These are phyloP conservation scores for Atalantia buxifolia DNA, from an alignment of 345 rosid genomes.

Conservation along the genomic window DNA sequence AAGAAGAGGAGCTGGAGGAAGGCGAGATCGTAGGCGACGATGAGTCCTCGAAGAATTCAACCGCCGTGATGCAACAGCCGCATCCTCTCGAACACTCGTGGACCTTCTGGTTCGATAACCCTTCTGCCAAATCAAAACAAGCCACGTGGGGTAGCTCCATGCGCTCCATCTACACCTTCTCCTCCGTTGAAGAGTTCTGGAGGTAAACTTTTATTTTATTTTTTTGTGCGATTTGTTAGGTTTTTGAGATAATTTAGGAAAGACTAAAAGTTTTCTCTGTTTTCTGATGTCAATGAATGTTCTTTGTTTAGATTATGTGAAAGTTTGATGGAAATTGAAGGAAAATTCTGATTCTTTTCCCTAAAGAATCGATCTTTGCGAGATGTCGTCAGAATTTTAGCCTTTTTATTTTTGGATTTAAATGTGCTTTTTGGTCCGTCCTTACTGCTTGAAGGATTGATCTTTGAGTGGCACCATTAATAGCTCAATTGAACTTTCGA, in stretches of 20 bases:
- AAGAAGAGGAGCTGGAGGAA: conserved; percentile 50
- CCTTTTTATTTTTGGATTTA: neutral
- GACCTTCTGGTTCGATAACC: conserved; percentile 94
- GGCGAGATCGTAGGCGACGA: conserved; percentile 50
- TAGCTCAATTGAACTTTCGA: neutral
- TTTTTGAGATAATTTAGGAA: neutral
- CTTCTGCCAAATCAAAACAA: conserved; percentile 52
- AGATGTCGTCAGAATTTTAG: too few species aligned
- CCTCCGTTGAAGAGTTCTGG: conserved; percentile 82
- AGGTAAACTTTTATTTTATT: conserved; percentile 33
- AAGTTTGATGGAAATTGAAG: neutral
- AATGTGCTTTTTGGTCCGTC: neutral
- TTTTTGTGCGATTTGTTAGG: neutral
- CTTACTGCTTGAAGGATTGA: neutral
- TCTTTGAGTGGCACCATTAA: neutral
- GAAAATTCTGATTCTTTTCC: neutral
- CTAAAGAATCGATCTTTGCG: neutral
- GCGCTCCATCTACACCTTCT: conserved; percentile 65
- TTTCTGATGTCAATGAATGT: neutral
- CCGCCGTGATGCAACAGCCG: conserved; percentile 27
- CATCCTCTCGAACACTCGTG: conserved; percentile 78
- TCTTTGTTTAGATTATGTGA: neutral
- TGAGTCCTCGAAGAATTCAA: conserved; percentile 30
- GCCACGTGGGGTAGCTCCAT: conserved; percentile 73
- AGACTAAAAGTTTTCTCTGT: neutral